A percentile compares a stretch with the other conserved stretches of the same genome.
phyloP scores from a whole-genome alignment of 176 grass and related monocot species.

The Pontederia crassipes region DNA sequence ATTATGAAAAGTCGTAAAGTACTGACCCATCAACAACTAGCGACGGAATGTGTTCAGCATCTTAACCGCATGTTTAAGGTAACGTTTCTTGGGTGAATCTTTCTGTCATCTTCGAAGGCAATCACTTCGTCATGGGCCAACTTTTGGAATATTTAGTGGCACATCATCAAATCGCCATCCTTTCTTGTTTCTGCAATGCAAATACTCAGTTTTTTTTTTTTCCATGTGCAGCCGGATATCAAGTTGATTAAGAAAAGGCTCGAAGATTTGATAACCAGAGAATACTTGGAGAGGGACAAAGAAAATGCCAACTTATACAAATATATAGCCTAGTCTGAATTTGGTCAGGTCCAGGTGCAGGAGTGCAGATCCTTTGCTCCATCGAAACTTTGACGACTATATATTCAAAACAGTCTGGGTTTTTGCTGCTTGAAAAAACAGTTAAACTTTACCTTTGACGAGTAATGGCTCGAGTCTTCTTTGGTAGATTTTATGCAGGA shows the following conservation, averaged over 20 bases:
- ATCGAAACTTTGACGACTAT: no score
- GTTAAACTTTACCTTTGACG: no score
- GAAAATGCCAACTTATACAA: constrained; percentile 53
- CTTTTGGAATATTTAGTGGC: background rate
- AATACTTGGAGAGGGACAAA: constrained; percentile 63
- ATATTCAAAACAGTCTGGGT: no score
- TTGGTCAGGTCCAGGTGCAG: no score
- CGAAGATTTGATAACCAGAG: constrained; percentile 63
- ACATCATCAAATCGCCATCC: background rate
- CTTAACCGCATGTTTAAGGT: constrained; percentile 58
- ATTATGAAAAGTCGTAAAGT: constrained; percentile 98
- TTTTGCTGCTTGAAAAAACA: no score
- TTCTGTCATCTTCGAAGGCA: background rate
- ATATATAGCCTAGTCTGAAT: constrained; percentile 54
- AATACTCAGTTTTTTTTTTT: background rate
- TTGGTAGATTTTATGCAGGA: no score
- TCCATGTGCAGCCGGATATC: constrained; percentile 45
- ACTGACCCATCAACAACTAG: constrained; percentile 72
- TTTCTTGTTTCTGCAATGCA: constrained; percentile 1
- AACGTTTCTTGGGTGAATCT: background rate
- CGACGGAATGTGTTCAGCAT: constrained; percentile 89
- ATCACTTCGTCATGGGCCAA: background rate
- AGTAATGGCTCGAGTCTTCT: no score
- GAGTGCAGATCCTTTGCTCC: no score
- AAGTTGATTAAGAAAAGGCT: constrained; percentile 73